Base-by-base conservation (phyloP, 805 yeast species). In the Geotrichum ghanense region DNA sequence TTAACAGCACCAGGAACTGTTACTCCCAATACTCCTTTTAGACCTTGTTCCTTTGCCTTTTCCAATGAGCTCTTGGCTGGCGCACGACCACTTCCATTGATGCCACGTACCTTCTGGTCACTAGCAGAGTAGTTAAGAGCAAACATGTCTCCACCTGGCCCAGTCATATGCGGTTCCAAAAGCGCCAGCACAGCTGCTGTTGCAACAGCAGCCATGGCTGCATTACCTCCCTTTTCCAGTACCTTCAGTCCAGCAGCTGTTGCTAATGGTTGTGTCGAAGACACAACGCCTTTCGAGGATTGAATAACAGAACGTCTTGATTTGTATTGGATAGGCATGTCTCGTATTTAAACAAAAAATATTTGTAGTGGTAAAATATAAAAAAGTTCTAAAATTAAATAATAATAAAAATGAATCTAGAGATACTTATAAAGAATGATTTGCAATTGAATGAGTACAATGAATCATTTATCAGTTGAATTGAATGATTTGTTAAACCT, bases 1-100 rank as follows among this genome's bases (percentile, higher is more conserved):
- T 86, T 85, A 43, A 83, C 71, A 1, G 86, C 81, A 3, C 94
- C 94, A 0, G 92, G 92, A 3, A 83, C 88, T 45, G 79, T 80
- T 5, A 80, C 75, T 0, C 81, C 64, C 48, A 76, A 76, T 2
- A 78, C 73, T 34, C 75, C 67, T 7, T 67, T 60, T 37, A 73
- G 63, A 16, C 74, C 75, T 19, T 68, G 65, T 43, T 70, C 57
- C 49, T 64, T 59, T 2, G 79, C 68, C 50, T 69, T 63, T 14
- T 79, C 80, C 10, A 80, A 60, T 1, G 70, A 60, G 7, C 78
- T 52, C 17, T 64, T 62, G 12, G 68, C 58, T 3, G 89, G 83
- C 1, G 87, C 69, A 47, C 83, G 71, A 6, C 95, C 94, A 42
- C 84, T 75, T 3, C 90, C 95, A 60, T 83, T 84, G 53, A 84